These are phyloP conservation scores for Theobroma cacao DNA, from an alignment of 345 rosid genomes.

Conservation along the genomic window DNA sequence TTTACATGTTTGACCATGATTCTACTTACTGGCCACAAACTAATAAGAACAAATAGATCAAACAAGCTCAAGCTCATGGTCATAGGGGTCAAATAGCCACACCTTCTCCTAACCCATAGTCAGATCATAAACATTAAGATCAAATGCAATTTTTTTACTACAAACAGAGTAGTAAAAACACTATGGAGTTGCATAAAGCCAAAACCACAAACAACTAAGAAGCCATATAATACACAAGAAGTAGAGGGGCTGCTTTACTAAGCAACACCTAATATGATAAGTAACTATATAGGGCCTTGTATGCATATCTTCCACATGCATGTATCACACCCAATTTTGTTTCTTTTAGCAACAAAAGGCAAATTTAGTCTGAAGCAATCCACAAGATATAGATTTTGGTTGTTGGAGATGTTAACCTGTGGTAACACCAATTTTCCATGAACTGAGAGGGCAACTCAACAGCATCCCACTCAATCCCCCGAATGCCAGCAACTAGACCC, in stretches of 20 bases:
- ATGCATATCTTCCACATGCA: background rate
- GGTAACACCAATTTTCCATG: slow-evolving; percentile 99
- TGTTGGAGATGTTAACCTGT: slow-evolving; percentile 44
- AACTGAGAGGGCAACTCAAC: slow-evolving; percentile 93
- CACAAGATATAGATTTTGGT: background rate
- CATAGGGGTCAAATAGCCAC: background rate
- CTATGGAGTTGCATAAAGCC: background rate
- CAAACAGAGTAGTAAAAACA: background rate
- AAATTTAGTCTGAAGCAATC: background rate
- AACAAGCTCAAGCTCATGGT: background rate
- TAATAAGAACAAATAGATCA: background rate
- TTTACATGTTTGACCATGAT: background rate
- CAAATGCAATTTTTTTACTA: background rate
- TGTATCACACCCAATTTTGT: background rate
- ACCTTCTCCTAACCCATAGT: background rate
- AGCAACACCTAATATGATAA: background rate
- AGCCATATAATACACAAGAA: background rate
- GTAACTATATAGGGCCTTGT: background rate
- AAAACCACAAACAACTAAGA: background rate
- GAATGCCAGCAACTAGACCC: slow-evolving; percentile 84
- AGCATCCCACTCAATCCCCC: slow-evolving; percentile 95
- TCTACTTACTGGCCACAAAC: background rate
- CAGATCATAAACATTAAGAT: background rate
- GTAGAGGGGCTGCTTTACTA: background rate
- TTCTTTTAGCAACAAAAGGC: background rate